These are phyloP conservation scores for Claviceps spartinae DNA, from an alignment of 2,329 filamentous ascomycete genomes.

Conservation along the genomic window DNA sequence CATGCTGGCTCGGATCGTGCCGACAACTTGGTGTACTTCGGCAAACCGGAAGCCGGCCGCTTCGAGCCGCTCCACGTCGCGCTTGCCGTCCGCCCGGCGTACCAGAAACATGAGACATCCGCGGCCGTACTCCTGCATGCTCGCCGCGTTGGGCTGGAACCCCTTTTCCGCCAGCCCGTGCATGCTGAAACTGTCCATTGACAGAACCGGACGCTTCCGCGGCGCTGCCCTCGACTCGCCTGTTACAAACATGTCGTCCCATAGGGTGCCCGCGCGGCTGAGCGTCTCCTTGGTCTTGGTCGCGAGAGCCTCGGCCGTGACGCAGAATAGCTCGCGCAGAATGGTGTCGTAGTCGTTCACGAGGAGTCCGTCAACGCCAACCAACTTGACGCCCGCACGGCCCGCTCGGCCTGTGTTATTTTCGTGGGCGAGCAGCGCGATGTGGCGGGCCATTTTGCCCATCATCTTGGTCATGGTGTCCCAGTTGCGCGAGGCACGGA, in stretches of 20 bases:
- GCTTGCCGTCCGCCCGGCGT: slow-evolving; percentile 41
- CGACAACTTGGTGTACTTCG: slow-evolving; percentile 50
- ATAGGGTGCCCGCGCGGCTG: slow-evolving; percentile 52
- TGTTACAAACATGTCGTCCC: slow-evolving; percentile 62
- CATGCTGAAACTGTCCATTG: slow-evolving; percentile 11
- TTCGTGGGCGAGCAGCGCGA: slow-evolving; percentile 38
- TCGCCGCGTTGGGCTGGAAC: slow-evolving; percentile 7
- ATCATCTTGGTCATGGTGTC: slow-evolving; percentile 51
- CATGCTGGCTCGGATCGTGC: slow-evolving; percentile 57
- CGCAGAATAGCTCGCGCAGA: slow-evolving; percentile 73
- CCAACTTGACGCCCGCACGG: slow-evolving; percentile 27
- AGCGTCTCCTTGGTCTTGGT: slow-evolving; percentile 50
- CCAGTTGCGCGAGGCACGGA: slow-evolving; percentile 71
- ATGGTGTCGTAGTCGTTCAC: slow-evolving; percentile 60
- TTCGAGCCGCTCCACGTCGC: slow-evolving; percentile 50
- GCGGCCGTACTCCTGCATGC: slow-evolving; percentile 36
- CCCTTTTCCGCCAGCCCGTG: slow-evolving; percentile 30
- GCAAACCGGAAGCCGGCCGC: slow-evolving; percentile 71
- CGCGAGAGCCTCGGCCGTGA: slow-evolving; percentile 63
- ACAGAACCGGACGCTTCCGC: background rate
- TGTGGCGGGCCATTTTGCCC: slow-evolving; percentile 56
- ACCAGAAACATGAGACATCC: slow-evolving; percentile 75
- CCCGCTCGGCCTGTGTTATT: slow-evolving; percentile 21
- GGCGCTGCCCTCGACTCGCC: slow-evolving; percentile 21
- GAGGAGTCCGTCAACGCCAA: slow-evolving; percentile 40